Base-by-base conservation (phyloP, 225 moss, liverwort and hornwort species). In the Straminergon stramineum region DNA sequence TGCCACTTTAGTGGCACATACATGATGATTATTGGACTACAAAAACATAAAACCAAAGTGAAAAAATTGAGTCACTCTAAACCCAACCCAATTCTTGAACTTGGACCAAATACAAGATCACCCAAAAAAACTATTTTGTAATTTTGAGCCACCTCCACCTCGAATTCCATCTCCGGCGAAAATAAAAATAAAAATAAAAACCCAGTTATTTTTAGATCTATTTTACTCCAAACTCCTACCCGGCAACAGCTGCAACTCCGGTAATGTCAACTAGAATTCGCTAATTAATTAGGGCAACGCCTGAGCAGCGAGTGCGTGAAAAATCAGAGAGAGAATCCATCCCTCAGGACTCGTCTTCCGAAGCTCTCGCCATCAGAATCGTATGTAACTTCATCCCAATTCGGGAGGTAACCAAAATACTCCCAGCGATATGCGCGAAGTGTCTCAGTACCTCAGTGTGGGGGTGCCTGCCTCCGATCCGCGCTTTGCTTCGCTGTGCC, bases 1-100 rank as follows among this genome's bases (percentile, higher is more conserved):
- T 0, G 2, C 7, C 7, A 32, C 6, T 51, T 4, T 31, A 75
- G 2, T 34, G 2, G 8, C 13, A 34, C 2, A 7, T 52, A 53
- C 0, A 0, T 13, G 5, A 2, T 2, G 0, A 53, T 53, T 55
- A 35, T 21, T 15, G 14, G 3, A 76, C 15, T 79, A 9, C 4
- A 6, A 2, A 37, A 22, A 37, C 3, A 45, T 10, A 48, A 70
- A 41, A 67, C 35, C 10, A 11, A 67, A 67, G 19, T 35, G 1
- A 67, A 75, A 30, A 18, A 48, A 30, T 9, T 5, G 5, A 43
- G 5, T 73, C 16, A 74, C 17, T 16, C 43, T 4, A 34, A 34
- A 0, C 3, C 32, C 31, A 53, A 53, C 0, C 7, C 7, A 20
- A 19, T 51, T 51, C 31, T 51, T 75, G 19, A 75, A 75, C 10